Evolutionary conservation across 768 basidiomycete species (phyloP).

Genomic region (Kwoniella dendrophila): DNA sequence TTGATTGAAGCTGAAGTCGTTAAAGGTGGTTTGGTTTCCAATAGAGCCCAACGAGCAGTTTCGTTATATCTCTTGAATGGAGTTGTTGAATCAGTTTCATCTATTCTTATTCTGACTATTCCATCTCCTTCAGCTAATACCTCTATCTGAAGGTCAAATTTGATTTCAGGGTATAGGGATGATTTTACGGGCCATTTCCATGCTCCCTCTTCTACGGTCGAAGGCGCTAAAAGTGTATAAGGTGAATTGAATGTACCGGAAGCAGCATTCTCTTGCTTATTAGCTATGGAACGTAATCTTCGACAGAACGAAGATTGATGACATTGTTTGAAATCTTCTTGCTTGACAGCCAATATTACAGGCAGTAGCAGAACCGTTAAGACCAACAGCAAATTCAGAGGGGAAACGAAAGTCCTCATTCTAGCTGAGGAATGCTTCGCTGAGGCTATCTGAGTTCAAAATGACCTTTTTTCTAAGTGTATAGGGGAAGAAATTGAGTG

Average conservation of each 20-base stretch:
- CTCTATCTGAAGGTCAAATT: slow-evolving; percentile 77
- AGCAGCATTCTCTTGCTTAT: slow-evolving; percentile 63
- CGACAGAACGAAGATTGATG: slow-evolving; percentile 93
- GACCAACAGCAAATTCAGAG: neutral
- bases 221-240: slow-evolving; percentile 67
- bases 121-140: slow-evolving; percentile 74
- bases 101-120: slow-evolving; percentile 87
- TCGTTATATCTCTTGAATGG: slow-evolving; percentile 86
- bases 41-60: slow-evolving; percentile 83
- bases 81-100: slow-evolving; percentile 69
- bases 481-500: too few species aligned
- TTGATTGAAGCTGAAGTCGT: slow-evolving; percentile 27
- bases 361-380: slow-evolving; percentile 4
- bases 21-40: slow-evolving; percentile 67
- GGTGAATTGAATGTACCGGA: slow-evolving; percentile 76
- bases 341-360: slow-evolving; percentile 55
- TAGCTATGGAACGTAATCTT: slow-evolving; percentile 79
- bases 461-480: too few species aligned
- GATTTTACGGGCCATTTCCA: slow-evolving; percentile 79
- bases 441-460: too few species aligned
- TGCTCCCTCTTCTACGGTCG: slow-evolving; percentile 16
- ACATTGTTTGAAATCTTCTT: slow-evolving; percentile 91
- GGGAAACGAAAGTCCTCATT: neutral
- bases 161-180: slow-evolving; percentile 77
- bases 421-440: too few species aligned